phyloP scores from a whole-genome alignment of 2,329 filamentous ascomycete species.

The Cercospora janseana region DNA sequence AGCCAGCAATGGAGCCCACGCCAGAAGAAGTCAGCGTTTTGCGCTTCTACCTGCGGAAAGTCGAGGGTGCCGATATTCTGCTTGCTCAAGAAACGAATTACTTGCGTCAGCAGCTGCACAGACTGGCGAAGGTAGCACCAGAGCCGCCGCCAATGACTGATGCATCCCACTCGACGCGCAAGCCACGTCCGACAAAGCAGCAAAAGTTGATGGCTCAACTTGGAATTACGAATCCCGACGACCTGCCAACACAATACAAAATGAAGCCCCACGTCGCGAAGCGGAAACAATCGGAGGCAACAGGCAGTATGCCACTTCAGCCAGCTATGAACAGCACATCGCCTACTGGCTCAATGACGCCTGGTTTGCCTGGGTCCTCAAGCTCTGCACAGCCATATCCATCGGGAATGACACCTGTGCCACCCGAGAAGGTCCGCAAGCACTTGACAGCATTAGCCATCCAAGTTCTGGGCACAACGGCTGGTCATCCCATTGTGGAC shows the following conservation, averaged over 20 bases:
- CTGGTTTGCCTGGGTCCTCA: slow-evolving; percentile 24
- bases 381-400: slow-evolving; percentile 21
- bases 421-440: slow-evolving; percentile 23
- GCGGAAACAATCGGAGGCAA: slow-evolving; percentile 54
- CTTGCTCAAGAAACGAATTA: slow-evolving; percentile 95
- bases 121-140: slow-evolving; percentile 87
- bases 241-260: slow-evolving; percentile 78
- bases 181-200: slow-evolving; percentile 92
- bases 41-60: slow-evolving; percentile 93
- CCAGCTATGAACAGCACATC: slow-evolving; percentile 33
- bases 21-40: slow-evolving; percentile 85
- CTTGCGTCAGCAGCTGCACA: slow-evolving; percentile 91
- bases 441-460: slow-evolving; percentile 33
- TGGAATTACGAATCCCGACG: slow-evolving; percentile 85
- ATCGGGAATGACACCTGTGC: slow-evolving; percentile 20
- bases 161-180: slow-evolving; percentile 84
- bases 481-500: slow-evolving; percentile 29
- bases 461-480: slow-evolving; percentile 29
- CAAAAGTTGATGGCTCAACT: slow-evolving; percentile 90
- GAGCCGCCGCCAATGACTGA: slow-evolving; percentile 82
- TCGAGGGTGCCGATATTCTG: slow-evolving; percentile 93
- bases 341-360: slow-evolving; percentile 28
- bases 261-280: slow-evolving; percentile 73
- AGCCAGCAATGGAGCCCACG: slow-evolving; percentile 69
- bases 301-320: slow-evolving; percentile 29